Conservation (phyloP, 805 yeast species). For the Kluyveromyces siamensis region DNA sequence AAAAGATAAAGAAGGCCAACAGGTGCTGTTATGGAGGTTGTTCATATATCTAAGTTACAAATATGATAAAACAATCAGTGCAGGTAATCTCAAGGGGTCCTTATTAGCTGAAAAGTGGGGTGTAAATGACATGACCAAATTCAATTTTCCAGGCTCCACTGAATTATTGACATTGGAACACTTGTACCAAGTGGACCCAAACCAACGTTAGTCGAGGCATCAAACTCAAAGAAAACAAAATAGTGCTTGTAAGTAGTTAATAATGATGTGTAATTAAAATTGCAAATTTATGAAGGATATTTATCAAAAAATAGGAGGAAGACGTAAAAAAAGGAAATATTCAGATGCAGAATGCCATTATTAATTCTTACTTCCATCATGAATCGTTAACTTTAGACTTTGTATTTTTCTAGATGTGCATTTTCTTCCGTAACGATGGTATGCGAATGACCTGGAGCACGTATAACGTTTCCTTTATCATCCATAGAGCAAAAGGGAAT, state of each 20-base stretch:
- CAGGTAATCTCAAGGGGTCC: constrained; percentile 17
- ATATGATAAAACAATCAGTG: constrained; percentile 26
- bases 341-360: background rate
- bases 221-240: too few relatives aligned
- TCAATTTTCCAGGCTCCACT: constrained; percentile 19
- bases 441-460: constrained; percentile 43
- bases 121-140: constrained; percentile 18
- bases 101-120: constrained; percentile 31
- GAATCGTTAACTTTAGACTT: constrained; percentile 14
- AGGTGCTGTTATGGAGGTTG: constrained; percentile 32
- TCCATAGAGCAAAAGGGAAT: constrained; percentile 54
- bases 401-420: constrained; percentile 36
- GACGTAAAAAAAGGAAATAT: constrained; percentile 1
- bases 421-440: constrained; percentile 40
- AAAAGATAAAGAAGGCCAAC: constrained; percentile 28
- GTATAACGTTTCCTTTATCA: constrained; percentile 30
- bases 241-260: background rate
- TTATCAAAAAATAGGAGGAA: background rate
- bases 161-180: constrained; percentile 2
- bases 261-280: background rate
- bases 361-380: background rate
- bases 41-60: constrained; percentile 33
- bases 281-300: background rate
- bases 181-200: background rate
- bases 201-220: too few relatives aligned